These are phyloP conservation scores for Gaultheria prostrata DNA, from an alignment of 148 eudicot species.

Conservation along the genomic window DNA sequence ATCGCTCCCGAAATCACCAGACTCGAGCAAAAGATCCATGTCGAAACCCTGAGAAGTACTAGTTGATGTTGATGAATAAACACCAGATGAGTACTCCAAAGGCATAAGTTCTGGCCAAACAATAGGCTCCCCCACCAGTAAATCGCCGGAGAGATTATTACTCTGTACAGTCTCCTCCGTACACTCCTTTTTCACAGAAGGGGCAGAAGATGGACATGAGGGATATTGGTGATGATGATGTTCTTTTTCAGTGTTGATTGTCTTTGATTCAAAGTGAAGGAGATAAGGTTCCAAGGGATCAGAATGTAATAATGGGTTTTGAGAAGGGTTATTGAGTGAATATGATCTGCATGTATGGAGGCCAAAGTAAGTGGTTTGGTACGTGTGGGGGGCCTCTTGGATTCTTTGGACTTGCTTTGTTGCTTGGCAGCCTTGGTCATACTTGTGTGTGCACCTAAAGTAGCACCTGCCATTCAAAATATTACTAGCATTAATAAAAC, in stretches of 20 bases:
- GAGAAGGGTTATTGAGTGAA: background rate
- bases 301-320: background rate
- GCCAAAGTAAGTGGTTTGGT: conserved; percentile 20
- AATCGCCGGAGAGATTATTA: background rate
- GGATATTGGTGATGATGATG: background rate
- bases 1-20: conserved; percentile 10
- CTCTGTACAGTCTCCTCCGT: conserved; percentile 11
- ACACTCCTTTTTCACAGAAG: background rate
- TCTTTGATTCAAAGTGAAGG: conserved; percentile 1
- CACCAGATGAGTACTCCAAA: background rate
- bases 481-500: background rate
- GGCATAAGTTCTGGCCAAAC: conserved; percentile 21
- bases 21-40: conserved; percentile 2
- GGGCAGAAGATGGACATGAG: background rate
- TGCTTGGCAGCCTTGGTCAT: conserved; percentile 38
- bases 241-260: background rate
- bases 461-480: conserved; percentile 36
- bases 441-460: conserved; percentile 52
- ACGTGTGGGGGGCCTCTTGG: conserved; percentile 24
- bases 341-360: conserved; percentile 33
- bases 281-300: conserved; percentile 6
- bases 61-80: conserved; percentile 9
- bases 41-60: background rate
- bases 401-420: conserved; percentile 41
- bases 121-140: background rate